Evolutionary conservation across 192 early-diverging fungal genomes (phyloP).

Genomic region (Pilaira anomala): DNA sequence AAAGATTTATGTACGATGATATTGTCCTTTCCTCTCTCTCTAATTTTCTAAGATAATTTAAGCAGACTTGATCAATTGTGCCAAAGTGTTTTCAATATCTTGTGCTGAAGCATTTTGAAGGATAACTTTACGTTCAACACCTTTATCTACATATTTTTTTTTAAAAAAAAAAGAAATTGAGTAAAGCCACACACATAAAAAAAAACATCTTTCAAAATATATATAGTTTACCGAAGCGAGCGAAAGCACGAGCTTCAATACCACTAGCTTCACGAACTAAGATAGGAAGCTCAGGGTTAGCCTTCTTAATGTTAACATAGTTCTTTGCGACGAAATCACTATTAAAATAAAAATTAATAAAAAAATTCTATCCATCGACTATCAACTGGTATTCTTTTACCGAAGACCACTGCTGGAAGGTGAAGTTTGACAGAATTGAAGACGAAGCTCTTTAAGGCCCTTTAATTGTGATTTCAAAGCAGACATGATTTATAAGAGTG

Average conservation of each 20-base stretch:
- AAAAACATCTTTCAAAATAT: neutral
- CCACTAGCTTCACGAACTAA: conserved; percentile 85
- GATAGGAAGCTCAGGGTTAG: conserved; percentile 86
- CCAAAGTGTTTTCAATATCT: conserved; percentile 72
- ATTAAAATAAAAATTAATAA: conserved; percentile 19
- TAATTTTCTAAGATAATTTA: conserved; percentile 7
- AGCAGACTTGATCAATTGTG: conserved; percentile 60
- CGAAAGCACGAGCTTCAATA: conserved; percentile 84
- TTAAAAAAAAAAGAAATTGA: conserved; percentile 3
- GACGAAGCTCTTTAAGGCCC: conserved; percentile 82
- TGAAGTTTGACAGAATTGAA: conserved; percentile 84
- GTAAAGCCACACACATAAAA: no score
- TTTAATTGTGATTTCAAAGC: conserved; percentile 46
- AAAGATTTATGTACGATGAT: neutral
- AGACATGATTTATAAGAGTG: conserved; percentile 26
- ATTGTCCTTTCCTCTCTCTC: neutral
- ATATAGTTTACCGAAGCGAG: conserved; percentile 74
- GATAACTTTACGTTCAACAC: conserved; percentile 73
- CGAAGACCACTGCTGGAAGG: conserved; percentile 75
- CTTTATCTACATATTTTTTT: conserved; percentile 60
- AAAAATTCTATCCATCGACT: no score
- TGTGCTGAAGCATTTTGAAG: conserved; percentile 70
- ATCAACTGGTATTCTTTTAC: conserved; percentile 42
- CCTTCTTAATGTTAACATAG: conserved; percentile 78
- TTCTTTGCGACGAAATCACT: conserved; percentile 84